Evolutionary conservation across 768 basidiomycete genomes (phyloP), one percentile per base, ranked within the genome.

Genomic region (Artomyces pyxidatus): DNA sequence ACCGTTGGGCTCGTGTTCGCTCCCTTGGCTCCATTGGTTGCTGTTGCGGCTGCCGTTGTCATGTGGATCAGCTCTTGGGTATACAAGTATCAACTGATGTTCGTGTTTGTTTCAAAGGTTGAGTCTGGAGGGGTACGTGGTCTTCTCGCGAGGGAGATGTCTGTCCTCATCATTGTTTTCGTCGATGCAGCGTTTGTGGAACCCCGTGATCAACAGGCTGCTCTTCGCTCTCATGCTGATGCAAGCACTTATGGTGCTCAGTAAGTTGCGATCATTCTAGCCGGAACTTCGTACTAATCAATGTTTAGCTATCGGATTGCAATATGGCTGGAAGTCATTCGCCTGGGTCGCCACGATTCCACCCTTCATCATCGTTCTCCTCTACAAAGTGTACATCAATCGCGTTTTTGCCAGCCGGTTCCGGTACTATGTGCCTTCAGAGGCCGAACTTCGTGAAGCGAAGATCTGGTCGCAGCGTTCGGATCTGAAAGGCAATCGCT

Each of bases 51-150:
- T 11, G 83, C 84, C 3, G 63, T 85, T 27, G 90, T 96, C 19
- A 88, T 93, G 64, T 97, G 92, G 88, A 70, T 85, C 59, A 80
- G 80, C 53, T 86, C 84, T 5, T 81, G 81, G 74, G 87, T 90
- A 19, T 91, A 94, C 74, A 99, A 98, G 68, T 98, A 98, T 61
- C 88, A 94, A 70, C 72, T 97, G 43, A 92, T 97, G 83, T 98
- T 95, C 64, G 90, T 95, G 49, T 94, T 77, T 62, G 70, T 90
- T 42, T 82, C 92, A 6, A 83, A 82, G 53, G 87, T 92, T 12
- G 96, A 99, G 67, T 89, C 85, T 45, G 96, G 95, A 50, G 96
- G 96, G 27, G 88, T 91, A 64, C 56, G 87, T 77, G 4, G 45
- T 48, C 22, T 12, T 47, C 25, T 26, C 43, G 26, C 9, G n/a